Percentiles rank a stretch among this genome's conserved stretches.
Evolutionary conservation across 768 basidiomycete species (phyloP).

Genomic region (Tylopilus sp.): DNA sequence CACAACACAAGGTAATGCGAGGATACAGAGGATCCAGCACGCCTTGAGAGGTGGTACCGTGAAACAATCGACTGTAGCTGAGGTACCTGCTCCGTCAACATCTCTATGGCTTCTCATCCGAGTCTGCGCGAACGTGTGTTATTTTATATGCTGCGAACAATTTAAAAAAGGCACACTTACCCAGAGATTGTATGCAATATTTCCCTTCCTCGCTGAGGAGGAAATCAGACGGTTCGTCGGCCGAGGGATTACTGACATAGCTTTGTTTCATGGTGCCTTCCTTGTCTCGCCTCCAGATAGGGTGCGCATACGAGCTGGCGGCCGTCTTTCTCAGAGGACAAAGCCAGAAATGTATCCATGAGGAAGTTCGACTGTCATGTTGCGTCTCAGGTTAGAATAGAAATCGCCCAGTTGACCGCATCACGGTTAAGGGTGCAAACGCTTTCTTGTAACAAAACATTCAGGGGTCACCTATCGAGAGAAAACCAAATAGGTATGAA

Average conservation of each 20-base stretch:
- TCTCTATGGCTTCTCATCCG: slow-evolving; percentile 21
- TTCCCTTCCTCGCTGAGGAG: slow-evolving; percentile 29
- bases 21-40: neutral
- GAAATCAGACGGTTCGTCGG: slow-evolving; percentile 30
- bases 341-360: slow-evolving; percentile 6
- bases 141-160: neutral
- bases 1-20: neutral
- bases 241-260: slow-evolving; percentile 9
- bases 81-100: slow-evolving; percentile 11
- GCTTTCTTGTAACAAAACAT: no score
- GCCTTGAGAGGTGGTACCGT: slow-evolving; percentile 7
- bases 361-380: neutral
- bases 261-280: slow-evolving; percentile 23
- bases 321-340: slow-evolving; percentile 32
- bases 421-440: slow-evolving; percentile 27
- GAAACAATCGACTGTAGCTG: slow-evolving; percentile 14
- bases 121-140: slow-evolving; percentile 3
- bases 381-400: slow-evolving; percentile 23
- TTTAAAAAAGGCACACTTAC: slow-evolving; percentile 17
- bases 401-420: slow-evolving; percentile 30
- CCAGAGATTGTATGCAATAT: slow-evolving; percentile 32
- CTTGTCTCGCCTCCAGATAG: slow-evolving; percentile 22
- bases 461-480: no score
- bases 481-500: slow-evolving; percentile 27
- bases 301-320: slow-evolving; percentile 33